These are phyloP conservation scores for Lonicera japonica DNA, from an alignment of 129 eudicot genomes.

Conservation along the genomic window DNA sequence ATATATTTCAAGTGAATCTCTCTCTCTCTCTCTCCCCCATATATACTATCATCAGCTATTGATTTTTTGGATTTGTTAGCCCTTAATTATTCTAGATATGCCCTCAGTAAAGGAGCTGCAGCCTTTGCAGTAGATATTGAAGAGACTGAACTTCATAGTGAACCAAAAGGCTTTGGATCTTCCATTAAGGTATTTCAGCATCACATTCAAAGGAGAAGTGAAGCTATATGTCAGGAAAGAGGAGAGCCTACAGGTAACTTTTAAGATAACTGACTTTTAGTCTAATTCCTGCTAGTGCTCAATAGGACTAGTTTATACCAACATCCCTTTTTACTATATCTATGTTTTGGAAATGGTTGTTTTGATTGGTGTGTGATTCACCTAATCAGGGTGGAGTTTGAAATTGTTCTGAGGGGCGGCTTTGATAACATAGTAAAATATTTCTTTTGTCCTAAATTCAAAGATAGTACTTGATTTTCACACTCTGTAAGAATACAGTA, in stretches of 20 bases:
- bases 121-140: slow-evolving; percentile 69
- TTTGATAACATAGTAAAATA: no score
- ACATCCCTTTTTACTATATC: no score
- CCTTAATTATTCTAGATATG: slow-evolving; percentile 62
- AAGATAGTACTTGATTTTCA: no score
- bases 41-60: background rate
- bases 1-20: background rate
- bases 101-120: slow-evolving; percentile 66
- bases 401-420: no score
- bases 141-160: slow-evolving; percentile 30
- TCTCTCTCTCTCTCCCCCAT: background rate
- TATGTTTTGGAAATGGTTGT: background rate
- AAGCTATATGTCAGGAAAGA: slow-evolving; percentile 16
- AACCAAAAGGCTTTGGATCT: slow-evolving; percentile 22
- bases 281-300: background rate
- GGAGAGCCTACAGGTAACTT: slow-evolving; percentile 43
- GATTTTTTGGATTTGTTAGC: slow-evolving; percentile 12
- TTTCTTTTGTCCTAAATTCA: no score
- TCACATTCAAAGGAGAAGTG: slow-evolving; percentile 50
- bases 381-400: background rate
- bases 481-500: no score
- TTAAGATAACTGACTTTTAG: slow-evolving; percentile 3
- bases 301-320: background rate
- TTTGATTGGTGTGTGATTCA: background rate
- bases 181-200: slow-evolving; percentile 38